phyloP scores from a whole-genome alignment of 345 rosid species.

The Populus pruinosa region DNA sequence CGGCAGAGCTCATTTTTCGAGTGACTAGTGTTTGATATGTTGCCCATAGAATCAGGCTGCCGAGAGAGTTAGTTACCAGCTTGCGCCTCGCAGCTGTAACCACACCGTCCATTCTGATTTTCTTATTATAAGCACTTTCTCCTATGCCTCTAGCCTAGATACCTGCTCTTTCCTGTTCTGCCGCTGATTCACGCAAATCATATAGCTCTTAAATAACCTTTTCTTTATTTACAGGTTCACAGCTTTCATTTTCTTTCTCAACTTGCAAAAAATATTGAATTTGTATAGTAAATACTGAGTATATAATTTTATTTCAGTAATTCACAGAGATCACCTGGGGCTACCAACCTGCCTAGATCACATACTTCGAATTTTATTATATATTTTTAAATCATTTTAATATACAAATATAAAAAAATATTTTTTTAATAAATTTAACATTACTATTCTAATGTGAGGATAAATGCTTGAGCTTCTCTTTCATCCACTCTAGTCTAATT shows the following conservation, averaged over 20 bases:
- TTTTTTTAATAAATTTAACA: too few species aligned
- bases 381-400: too few species aligned
- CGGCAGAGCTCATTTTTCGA: slow-evolving; percentile 17
- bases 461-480: too few species aligned
- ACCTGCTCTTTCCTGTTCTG: background rate
- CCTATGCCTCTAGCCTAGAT: background rate
- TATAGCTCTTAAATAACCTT: background rate
- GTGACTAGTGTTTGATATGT: slow-evolving; percentile 7
- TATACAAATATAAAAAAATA: too few species aligned
- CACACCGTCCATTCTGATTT: background rate
- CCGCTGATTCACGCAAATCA: background rate
- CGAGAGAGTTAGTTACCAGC: background rate
- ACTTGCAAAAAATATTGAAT: background rate
- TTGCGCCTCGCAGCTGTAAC: background rate
- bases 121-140: background rate
- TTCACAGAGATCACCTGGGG: background rate
- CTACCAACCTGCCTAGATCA: background rate
- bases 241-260: slow-evolving; percentile 2
- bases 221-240: background rate
- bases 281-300: too few species aligned
- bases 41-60: background rate
- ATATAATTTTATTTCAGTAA: background rate
- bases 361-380: background rate
- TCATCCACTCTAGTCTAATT: too few species aligned
- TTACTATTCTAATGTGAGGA: too few species aligned